Percentiles rank a stretch among this genome's conserved stretches.
Conservation (phyloP, 1,284 basidiomycete species). For the Fomitopsis betulina region DNA sequence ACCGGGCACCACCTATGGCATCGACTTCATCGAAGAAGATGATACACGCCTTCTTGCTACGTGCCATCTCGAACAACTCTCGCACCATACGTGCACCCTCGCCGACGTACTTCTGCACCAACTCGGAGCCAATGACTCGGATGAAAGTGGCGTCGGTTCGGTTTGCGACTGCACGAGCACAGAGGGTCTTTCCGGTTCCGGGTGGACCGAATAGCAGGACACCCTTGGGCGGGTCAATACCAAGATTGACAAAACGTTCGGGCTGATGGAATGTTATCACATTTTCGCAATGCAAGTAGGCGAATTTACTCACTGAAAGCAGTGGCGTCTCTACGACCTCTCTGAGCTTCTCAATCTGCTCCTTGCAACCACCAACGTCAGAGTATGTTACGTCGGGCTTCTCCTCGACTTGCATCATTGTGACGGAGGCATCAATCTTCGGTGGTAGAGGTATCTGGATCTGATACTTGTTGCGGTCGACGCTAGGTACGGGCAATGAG, state of each 20-base stretch:
- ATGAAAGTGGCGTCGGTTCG: conserved; percentile 99
- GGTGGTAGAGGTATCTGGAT: conserved; percentile 99
- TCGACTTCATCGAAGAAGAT: conserved; percentile 99
- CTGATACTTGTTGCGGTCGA: conserved; percentile 95
- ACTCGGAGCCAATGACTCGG: conserved; percentile 96
- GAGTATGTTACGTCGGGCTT: conserved; percentile 99
- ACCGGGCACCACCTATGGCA: conserved; percentile 97
- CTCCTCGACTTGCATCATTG: conserved; percentile 99
- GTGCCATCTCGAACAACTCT: conserved; percentile 98
- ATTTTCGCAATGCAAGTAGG: conserved; percentile 2
- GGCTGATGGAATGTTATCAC: conserved; percentile 52
- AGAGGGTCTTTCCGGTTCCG: conserved; percentile 98
- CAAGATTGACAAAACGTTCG: conserved; percentile 95
- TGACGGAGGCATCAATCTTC: conserved; percentile 98
- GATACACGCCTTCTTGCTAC: conserved; percentile 98
- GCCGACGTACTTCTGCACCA: conserved; percentile 99
- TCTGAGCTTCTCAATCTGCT: conserved; percentile 98
- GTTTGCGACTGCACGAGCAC: conserved; percentile 97
- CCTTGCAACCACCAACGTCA: conserved; percentile 98
- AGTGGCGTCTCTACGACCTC: conserved; percentile 99
- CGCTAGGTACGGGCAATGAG: conserved; percentile 36
- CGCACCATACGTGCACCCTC: conserved; percentile 99
- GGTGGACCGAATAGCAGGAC: conserved; percentile 96
- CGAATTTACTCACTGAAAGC: conserved; percentile 63
- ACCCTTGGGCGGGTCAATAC: conserved; percentile 99